Percentiles rank a stretch among this genome's conserved stretches.
These are phyloP conservation scores for Closterium sp. DNA, from an alignment of 139 green algal genomes.

Conservation along the genomic window DNA sequence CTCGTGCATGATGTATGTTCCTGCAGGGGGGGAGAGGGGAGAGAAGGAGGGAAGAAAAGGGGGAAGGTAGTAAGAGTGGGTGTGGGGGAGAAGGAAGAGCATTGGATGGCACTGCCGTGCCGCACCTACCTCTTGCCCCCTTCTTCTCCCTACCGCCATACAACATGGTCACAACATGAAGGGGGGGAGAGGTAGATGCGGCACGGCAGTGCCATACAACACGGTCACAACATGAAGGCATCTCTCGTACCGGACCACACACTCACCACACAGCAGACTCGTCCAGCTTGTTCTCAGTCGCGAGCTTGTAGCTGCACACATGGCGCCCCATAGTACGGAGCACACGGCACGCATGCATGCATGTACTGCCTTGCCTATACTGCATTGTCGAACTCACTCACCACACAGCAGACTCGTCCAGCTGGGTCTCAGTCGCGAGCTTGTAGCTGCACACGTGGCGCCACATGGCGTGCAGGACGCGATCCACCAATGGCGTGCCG, in stretches of 20 bases:
- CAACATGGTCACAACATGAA: background rate
- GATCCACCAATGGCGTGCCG: constrained; percentile 12
- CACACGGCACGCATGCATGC: background rate
- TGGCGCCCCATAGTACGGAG: constrained; percentile 21
- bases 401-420: constrained; percentile 37
- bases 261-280: constrained; percentile 35
- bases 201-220: background rate
- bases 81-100: too few relatives aligned
- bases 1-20: too few relatives aligned
- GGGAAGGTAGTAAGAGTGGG: background rate
- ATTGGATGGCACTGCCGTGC: too few relatives aligned
- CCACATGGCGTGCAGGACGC: constrained; percentile 24
- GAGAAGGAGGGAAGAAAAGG: background rate
- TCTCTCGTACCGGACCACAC: background rate
- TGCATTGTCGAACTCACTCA: background rate
- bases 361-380: too few relatives aligned
- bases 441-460: constrained; percentile 22
- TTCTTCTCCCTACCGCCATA: too few relatives aligned
- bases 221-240: too few relatives aligned
- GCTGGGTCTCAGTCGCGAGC: constrained; percentile 6
- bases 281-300: constrained; percentile 18
- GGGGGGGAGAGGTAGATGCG: too few relatives aligned
- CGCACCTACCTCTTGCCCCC: too few relatives aligned
- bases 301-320: constrained; percentile 27
- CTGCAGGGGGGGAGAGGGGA: background rate